A percentile compares a stretch with the other conserved stretches of the same genome.
Evolutionary conservation across 805 yeast genomes (phyloP).

Genomic region (Wickerhamomyces silvicola): DNA sequence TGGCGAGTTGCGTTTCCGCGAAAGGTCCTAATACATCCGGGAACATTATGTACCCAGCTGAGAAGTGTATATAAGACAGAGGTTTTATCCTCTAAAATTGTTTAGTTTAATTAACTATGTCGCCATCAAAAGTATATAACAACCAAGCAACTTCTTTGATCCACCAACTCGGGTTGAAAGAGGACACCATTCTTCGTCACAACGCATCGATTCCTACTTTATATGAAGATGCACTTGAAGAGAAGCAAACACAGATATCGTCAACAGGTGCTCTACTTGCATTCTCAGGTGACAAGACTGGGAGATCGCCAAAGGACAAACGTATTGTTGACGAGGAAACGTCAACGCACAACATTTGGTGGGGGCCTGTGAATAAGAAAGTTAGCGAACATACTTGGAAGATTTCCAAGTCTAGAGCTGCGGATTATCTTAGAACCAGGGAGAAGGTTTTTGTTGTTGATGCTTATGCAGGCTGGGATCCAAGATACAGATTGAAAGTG

Average conservation of each 20-base stretch:
- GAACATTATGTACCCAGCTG: conserved; percentile 4
- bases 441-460: conserved; percentile 91
- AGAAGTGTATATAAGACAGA: conserved; percentile 7
- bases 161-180: conserved; percentile 40
- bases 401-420: conserved; percentile 92
- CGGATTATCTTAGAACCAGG: conserved; percentile 94
- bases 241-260: conserved; percentile 84
- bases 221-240: conserved; percentile 90
- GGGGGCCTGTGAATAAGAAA: conserved; percentile 98
- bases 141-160: conserved; percentile 17
- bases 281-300: conserved; percentile 91
- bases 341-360: conserved; percentile 83
- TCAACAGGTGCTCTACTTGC: conserved; percentile 95
- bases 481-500: conserved; percentile 91
- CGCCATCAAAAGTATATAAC: conserved; percentile 20
- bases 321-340: conserved; percentile 94
- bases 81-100: not conserved
- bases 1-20: not conserved
- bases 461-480: conserved; percentile 99
- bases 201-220: conserved; percentile 89
- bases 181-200: conserved; percentile 69
- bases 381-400: conserved; percentile 92
- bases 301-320: conserved; percentile 97
- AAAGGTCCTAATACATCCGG: conserved; percentile 8
- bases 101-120: conserved; percentile 10